Percentiles rank a stretch among this genome's conserved stretches.
Evolutionary conservation across 2,329 filamentous ascomycete genomes (phyloP).

Genomic region (Apiospora rasikravindrae): DNA sequence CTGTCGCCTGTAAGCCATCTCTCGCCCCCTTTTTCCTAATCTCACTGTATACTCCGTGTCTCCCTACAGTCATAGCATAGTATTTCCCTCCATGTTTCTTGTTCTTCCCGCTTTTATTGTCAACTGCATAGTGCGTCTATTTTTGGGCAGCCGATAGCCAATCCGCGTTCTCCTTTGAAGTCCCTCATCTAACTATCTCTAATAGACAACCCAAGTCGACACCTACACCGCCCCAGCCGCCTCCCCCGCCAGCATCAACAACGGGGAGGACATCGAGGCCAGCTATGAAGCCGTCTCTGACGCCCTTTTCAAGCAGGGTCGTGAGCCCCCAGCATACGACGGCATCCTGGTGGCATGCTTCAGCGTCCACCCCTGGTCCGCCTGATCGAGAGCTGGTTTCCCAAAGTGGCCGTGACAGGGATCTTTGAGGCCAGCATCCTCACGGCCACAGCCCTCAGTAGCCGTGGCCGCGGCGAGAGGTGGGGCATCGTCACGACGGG

Average conservation of each 20-base stretch:
- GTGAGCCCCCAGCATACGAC: conserved; percentile 43
- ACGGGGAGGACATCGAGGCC: conserved; percentile 67
- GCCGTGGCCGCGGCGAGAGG: conserved; percentile 42
- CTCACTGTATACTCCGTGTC: not conserved
- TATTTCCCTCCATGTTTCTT: not conserved
- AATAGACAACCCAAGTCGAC: conserved; percentile 54
- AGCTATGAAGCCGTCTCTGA: conserved; percentile 68
- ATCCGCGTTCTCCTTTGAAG: not conserved
- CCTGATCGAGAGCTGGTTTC: conserved; percentile 47
- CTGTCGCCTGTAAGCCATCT: conserved; percentile 43
- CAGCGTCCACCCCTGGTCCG: conserved; percentile 81
- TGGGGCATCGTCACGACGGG: conserved; percentile 94
- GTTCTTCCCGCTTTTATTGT: not conserved
- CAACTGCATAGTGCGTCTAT: too few species aligned
- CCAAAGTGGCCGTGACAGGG: conserved; percentile 65
- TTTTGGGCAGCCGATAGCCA: too few species aligned
- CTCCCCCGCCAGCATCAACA: conserved; percentile 79
- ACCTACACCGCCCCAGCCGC: conserved; percentile 69
- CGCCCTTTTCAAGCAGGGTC: conserved; percentile 53
- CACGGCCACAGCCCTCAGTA: conserved; percentile 61
- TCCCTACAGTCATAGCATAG: not conserved
- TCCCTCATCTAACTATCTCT: not conserved
- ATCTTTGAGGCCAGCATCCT: conserved; percentile 88
- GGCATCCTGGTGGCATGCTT: conserved; percentile 90
- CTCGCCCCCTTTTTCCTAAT: conserved; percentile 15